Conservation (phyloP, 2,329 filamentous ascomycete species). For the Escovopsis sp. region DNA sequence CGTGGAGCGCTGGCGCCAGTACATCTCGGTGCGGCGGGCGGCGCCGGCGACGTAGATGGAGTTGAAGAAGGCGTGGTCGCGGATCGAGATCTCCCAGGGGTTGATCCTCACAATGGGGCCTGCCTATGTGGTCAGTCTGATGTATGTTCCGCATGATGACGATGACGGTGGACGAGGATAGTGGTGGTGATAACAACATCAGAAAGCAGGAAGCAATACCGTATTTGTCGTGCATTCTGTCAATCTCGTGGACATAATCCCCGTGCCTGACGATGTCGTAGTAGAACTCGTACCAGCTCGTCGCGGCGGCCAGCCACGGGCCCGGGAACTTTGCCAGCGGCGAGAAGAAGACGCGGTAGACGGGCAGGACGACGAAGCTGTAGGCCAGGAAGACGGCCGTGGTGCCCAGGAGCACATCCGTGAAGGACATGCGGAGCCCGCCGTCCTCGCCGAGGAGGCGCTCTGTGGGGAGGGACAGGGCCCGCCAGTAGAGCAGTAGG, state of each 20-base stretch:
- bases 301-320: constrained; percentile 10
- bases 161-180: background rate
- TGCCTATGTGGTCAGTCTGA: background rate
- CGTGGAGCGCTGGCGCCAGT: background rate
- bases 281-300: constrained; percentile 4
- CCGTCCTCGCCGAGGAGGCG: background rate
- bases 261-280: constrained; percentile 1
- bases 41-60: background rate
- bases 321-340: constrained; percentile 11
- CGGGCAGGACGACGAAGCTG: background rate
- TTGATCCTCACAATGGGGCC: constrained; percentile 5
- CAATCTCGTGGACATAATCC: constrained; percentile 3
- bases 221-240: constrained; percentile 5
- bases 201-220: background rate
- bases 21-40: background rate
- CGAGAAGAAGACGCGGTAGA: constrained; percentile 11
- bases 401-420: too few relatives aligned
- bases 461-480: background rate
- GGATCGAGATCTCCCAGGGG: constrained; percentile 2
- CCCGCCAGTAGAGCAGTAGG: background rate
- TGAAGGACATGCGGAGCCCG: too few relatives aligned
- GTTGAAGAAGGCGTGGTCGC: constrained; percentile 1
- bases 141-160: background rate
- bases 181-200: background rate
- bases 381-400: background rate